These are phyloP conservation scores for Chlamydomonas sp. DNA, from an alignment of 139 green algal species.

Conservation along the genomic window DNA sequence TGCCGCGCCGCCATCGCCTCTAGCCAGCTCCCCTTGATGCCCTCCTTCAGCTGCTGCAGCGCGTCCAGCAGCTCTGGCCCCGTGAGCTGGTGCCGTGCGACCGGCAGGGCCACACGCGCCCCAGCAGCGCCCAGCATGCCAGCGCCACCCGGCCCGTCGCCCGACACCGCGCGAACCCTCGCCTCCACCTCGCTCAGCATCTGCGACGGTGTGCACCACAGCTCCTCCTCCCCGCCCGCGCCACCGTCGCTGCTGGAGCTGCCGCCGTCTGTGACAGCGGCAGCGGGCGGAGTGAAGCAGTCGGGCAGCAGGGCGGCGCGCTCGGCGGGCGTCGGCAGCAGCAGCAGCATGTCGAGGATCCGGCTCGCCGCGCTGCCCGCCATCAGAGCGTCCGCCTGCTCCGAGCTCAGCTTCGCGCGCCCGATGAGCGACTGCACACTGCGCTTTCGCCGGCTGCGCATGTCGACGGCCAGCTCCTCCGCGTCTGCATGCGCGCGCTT, in stretches of 20 bases:
- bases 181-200: conserved; percentile 43
- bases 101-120: no score
- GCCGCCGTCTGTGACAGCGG: background rate
- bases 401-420: conserved; percentile 24
- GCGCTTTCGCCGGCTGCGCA: conserved; percentile 24
- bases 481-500: conserved; percentile 30
- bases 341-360: conserved; percentile 40
- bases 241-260: conserved; percentile 4
- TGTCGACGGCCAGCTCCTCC: conserved; percentile 27
- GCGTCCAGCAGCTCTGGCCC: conserved; percentile 1
- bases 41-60: background rate
- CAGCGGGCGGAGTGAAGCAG: conserved; percentile 44
- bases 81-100: background rate
- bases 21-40: conserved; percentile 1
- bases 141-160: background rate
- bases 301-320: conserved; percentile 39
- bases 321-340: conserved; percentile 18
- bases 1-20: background rate
- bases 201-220: conserved; percentile 42
- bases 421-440: conserved; percentile 39
- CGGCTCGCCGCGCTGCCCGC: conserved; percentile 24
- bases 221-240: conserved; percentile 20
- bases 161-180: conserved; percentile 13
- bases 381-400: conserved; percentile 40
- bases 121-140: no score